Evolutionary conservation across 2,329 filamentous ascomycete species (phyloP).

Genomic region (Calonectria pseudoturangicola): DNA sequence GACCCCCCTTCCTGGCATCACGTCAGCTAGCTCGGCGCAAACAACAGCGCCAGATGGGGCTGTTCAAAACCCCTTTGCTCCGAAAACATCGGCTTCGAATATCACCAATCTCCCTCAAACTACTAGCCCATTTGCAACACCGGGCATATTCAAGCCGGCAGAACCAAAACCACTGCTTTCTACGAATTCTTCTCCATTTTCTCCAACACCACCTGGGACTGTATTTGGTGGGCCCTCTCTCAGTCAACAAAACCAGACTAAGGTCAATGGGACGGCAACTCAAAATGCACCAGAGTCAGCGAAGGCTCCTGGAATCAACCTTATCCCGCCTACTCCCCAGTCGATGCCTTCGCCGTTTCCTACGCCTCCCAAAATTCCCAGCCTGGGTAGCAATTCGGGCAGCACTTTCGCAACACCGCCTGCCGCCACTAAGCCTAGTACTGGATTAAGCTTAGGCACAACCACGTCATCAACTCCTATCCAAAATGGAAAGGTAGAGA

Average conservation of each 20-base stretch:
- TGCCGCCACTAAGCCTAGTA: conserved; percentile 9
- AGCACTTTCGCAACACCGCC: conserved; percentile 19
- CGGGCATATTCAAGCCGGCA: conserved; percentile 23
- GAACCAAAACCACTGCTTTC: conserved; percentile 19
- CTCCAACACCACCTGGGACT: conserved; percentile 31
- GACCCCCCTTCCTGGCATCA: conserved; percentile 39
- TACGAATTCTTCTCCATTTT: conserved; percentile 33
- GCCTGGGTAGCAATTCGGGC: conserved; percentile 17
- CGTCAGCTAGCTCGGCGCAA: conserved; percentile 14
- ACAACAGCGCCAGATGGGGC: conserved; percentile 26
- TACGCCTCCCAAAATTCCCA: conserved; percentile 36
- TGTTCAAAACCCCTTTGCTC: conserved; percentile 45
- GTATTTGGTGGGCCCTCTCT: conserved; percentile 19
- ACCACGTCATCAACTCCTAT: not conserved
- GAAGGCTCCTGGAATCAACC: conserved; percentile 42
- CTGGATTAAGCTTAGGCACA: conserved; percentile 2
- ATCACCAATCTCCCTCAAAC: conserved; percentile 19
- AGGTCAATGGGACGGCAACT: conserved; percentile 17
- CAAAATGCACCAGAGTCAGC: conserved; percentile 15
- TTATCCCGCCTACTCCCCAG: conserved; percentile 45
- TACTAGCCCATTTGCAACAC: conserved; percentile 39
- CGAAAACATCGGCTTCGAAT: conserved; percentile 32
- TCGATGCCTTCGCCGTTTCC: conserved; percentile 38
- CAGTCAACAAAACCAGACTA: conserved; percentile 28
- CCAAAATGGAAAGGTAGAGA: not conserved